These are phyloP conservation scores for Dalechampia spathulata DNA, from an alignment of 441 rosid genomes.

Conservation along the genomic window DNA sequence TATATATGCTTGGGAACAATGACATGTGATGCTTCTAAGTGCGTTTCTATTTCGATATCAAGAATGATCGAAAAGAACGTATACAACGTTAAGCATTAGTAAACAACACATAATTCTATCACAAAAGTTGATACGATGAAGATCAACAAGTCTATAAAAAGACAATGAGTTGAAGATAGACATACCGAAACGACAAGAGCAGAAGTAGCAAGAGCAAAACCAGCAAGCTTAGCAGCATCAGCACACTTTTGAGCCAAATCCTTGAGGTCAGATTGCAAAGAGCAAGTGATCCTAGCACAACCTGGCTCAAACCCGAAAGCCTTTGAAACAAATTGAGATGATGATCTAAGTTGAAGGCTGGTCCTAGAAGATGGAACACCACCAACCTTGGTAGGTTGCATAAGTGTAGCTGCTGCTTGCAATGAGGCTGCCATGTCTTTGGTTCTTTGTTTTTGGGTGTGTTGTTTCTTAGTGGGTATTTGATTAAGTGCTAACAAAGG, in stretches of 20 bases:
- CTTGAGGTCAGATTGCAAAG: conserved; percentile 57
- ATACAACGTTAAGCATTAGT: no score
- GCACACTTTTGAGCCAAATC: conserved; percentile 57
- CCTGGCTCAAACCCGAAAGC: conserved; percentile 53
- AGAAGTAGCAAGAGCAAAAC: conserved; percentile 85
- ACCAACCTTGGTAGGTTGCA: conserved; percentile 70
- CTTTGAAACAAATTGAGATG: conserved; percentile 39
- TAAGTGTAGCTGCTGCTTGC: conserved; percentile 71
- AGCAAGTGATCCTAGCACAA: conserved; percentile 51
- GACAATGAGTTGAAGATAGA: no score
- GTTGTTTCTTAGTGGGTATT: no score
- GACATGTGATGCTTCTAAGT: no score
- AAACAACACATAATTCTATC: no score
- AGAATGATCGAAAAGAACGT: no score
- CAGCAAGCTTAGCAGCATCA: conserved; percentile 67
- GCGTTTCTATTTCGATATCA: no score
- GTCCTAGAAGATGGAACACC: conserved; percentile 33
- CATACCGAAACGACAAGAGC: conserved; percentile 84
- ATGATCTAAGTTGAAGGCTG: conserved; percentile 31
- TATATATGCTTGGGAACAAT: no score
- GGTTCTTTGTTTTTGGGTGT: no score
- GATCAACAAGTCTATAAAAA: no score
- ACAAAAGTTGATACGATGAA: no score
- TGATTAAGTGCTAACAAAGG: neutral
- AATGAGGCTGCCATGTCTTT: conserved; percentile 57